Base-by-base conservation (phyloP, 2,329 filamentous ascomycete genomes). In the Trematosphaeria pertusa region DNA sequence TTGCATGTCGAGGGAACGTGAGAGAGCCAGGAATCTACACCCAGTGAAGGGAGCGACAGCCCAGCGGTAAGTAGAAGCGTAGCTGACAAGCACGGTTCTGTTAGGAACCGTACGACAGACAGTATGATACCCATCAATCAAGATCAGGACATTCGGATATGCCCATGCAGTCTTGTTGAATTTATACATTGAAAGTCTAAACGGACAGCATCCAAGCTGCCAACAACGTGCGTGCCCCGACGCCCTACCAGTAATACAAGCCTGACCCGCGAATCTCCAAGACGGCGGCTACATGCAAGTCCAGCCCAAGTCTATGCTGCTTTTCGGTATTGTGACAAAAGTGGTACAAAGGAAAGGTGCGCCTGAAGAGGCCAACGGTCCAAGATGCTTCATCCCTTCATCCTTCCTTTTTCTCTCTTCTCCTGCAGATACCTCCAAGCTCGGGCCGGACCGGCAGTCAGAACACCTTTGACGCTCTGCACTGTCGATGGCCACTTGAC, bases 401-500 rank as follows among this genome's bases (percentile, higher is more conserved):
- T 61, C 56, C 59, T 71, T 4, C 69, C 73, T 58, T 78, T 79
- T 21, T 64, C 63, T 34, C 75, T 61, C 79, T 99, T 99, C 70
- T 97, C 94, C 33, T 81, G 78, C 43, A 95, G 63, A 69, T 99
- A 99, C 52, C 86, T 82, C 76, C 82, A 81, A 5, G 87, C 87
- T 61, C 86, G 83, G 5, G 77, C 67, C 12, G 88, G 69, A 0
- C 94, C 95, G 0, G 88, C 86, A 2, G 91, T 97, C 34, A 97
- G 71, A 1, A 88, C 70, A 2, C 91, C 87, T 75, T 99, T 99
- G 52, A 93, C 68, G 43, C 86, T 94, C 73, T 99, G 93, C 4
- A 86, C 86, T 2, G 89, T 91, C 62, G 91, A 94, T 0, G 94
- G 92, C 94, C 94, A 97, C 45, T 85, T 83, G 61, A 97, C 90